Evolutionary conservation across 129 eudicot genomes (phyloP), one percentile per base, ranked within the genome.

Genomic region (Pittosporum tobira): DNA sequence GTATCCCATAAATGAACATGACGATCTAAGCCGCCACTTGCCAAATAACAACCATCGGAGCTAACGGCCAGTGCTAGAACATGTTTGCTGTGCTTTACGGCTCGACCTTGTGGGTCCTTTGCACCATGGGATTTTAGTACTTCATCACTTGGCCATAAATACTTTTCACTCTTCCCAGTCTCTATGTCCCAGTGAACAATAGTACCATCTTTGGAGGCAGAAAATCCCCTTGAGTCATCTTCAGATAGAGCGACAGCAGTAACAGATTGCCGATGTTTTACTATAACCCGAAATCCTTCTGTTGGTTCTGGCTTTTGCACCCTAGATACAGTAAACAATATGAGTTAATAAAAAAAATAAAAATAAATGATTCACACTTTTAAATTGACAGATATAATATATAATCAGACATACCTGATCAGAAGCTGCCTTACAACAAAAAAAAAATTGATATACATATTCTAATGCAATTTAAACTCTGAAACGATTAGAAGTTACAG

Each of bases 1-100:
- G 81, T 72, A 71, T 93, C 96, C 99, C 99, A 93, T 62, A 93
- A 29, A 77, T 93, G 99, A 70, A 93, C 58, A 75, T 93, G 99
- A 51, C 94, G 96, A 69, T 87, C 99, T 62, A 84, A 73, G 31
- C 96, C 99, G 19, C 99, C 99, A 69, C 81, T 84, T 21, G 94
- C 99, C 79, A 93, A 81, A 77, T 84, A 93, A 15, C 95, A 75
- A 54, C 94, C 91, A 64, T 93, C 99, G 52, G 94, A 76, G 68
- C 91, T 93, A 20, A 81, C 87, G 30, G 96, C 94, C 77, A 93
- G 65, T 50, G 94, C 93, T 66, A 81, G 60, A 53, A 93, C 85
- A 42, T 81, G 82, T 49, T 75, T 84, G 45, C 99, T 87, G 7
- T 90, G 99, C 72, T 87, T 93, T 31, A 62, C 70, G 24, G 83